phyloP scores from a whole-genome alignment of 495 filamentous ascomycete genomes.

The Beverwykella pulmonaria region DNA sequence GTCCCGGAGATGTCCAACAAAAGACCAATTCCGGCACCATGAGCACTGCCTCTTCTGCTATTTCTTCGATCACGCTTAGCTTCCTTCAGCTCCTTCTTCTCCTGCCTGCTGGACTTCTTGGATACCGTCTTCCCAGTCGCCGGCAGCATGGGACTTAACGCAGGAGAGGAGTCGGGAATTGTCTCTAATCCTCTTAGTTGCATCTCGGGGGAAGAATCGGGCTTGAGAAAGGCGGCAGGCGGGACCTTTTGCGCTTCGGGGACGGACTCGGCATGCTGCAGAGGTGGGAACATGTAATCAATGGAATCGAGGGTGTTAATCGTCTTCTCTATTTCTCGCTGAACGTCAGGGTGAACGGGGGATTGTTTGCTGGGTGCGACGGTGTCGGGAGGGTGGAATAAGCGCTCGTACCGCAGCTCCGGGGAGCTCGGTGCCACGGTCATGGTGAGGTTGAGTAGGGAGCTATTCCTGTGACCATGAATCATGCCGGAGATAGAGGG shows the following conservation, averaged over 20 bases:
- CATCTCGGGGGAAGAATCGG: slow-evolving; percentile 9
- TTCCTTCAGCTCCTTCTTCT: slow-evolving; percentile 22
- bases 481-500: slow-evolving; percentile 13
- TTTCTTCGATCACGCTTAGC: slow-evolving; percentile 7
- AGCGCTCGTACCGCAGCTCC: slow-evolving; percentile 40
- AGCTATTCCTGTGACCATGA: slow-evolving; percentile 6
- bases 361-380: not conserved
- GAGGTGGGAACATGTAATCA: not conserved
- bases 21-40: slow-evolving; percentile 13
- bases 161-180: not conserved
- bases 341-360: slow-evolving; percentile 1
- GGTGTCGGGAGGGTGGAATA: slow-evolving; percentile 36
- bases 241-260: slow-evolving; percentile 1
- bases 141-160: not conserved
- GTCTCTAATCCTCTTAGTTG: not conserved
- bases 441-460: slow-evolving; percentile 24
- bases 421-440: slow-evolving; percentile 32
- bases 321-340: slow-evolving; percentile 7
- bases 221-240: not conserved
- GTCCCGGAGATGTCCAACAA: slow-evolving; percentile 39
- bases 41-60: slow-evolving; percentile 16
- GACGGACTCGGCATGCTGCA: not conserved
- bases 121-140: not conserved
- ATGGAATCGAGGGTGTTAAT: slow-evolving; percentile 9
- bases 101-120: slow-evolving; percentile 8